Percentiles rank a stretch among this genome's conserved stretches.
Evolutionary conservation across 1,139 yeast genomes (phyloP).

Genomic region (Yamadazyma triangularis): DNA sequence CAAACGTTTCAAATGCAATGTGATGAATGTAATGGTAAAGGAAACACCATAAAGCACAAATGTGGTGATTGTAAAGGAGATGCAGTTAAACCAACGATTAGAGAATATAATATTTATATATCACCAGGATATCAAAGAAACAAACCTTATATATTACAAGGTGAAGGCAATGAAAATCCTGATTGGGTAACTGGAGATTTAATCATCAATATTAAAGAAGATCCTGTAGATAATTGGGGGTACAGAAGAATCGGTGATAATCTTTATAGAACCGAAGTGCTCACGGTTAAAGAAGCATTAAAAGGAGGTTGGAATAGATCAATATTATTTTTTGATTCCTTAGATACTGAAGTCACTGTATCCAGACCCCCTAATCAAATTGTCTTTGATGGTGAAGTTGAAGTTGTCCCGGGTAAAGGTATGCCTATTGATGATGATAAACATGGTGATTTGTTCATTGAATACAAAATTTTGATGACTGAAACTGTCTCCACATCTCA

Average conservation of each 20-base stretch:
- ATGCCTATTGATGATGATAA: slow-evolving; percentile 68
- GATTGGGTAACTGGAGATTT: slow-evolving; percentile 82
- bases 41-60: slow-evolving; percentile 56
- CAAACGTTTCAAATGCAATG: slow-evolving; percentile 81
- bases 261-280: slow-evolving; percentile 76
- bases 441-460: slow-evolving; percentile 73
- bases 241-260: slow-evolving; percentile 74
- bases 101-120: slow-evolving; percentile 59
- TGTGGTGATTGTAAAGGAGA: slow-evolving; percentile 71
- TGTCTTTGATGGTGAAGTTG: slow-evolving; percentile 66
- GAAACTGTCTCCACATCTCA: slow-evolving; percentile 13
- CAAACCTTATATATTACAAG: slow-evolving; percentile 54
- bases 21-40: slow-evolving; percentile 76
- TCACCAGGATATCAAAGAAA: slow-evolving; percentile 69
- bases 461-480: slow-evolving; percentile 57
- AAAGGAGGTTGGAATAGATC: slow-evolving; percentile 75
- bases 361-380: slow-evolving; percentile 46
- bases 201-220: slow-evolving; percentile 54
- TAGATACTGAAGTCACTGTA: slow-evolving; percentile 44
- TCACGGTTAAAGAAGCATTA: slow-evolving; percentile 68
- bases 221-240: slow-evolving; percentile 60
- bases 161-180: slow-evolving; percentile 83
- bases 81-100: slow-evolving; percentile 53
- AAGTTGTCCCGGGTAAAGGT: slow-evolving; percentile 67
- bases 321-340: slow-evolving; percentile 62